These are phyloP conservation scores for Ogataea dorogensis DNA, from an alignment of 805 yeast species.

Conservation along the genomic window DNA sequence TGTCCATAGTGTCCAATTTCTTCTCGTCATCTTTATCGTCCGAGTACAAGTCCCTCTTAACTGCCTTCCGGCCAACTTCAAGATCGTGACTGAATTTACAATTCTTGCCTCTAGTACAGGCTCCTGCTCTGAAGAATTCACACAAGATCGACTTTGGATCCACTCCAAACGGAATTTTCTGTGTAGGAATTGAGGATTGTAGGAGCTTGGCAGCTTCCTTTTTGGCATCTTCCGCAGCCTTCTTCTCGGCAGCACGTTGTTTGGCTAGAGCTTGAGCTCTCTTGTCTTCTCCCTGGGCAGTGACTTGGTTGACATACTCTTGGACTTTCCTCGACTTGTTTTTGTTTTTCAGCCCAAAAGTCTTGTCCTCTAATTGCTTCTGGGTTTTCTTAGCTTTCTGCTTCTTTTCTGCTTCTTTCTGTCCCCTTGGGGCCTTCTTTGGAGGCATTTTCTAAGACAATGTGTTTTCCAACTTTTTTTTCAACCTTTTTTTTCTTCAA, in stretches of 20 bases:
- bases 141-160: slow-evolving; percentile 95
- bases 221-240: slow-evolving; percentile 87
- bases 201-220: slow-evolving; percentile 80
- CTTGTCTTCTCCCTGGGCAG: slow-evolving; percentile 53
- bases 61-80: slow-evolving; percentile 80
- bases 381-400: slow-evolving; percentile 58
- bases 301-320: slow-evolving; percentile 64
- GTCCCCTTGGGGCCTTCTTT: slow-evolving; percentile 50
- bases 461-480: slow-evolving; percentile 14
- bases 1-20: slow-evolving; percentile 81
- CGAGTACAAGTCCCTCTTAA: slow-evolving; percentile 87
- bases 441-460: slow-evolving; percentile 60
- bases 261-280: slow-evolving; percentile 51
- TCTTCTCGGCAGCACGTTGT: slow-evolving; percentile 81
- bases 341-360: slow-evolving; percentile 94
- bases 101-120: slow-evolving; percentile 76
- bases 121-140: slow-evolving; percentile 80
- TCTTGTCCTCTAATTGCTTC: slow-evolving; percentile 74
- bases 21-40: slow-evolving; percentile 64
- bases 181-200: slow-evolving; percentile 62
- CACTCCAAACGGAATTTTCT: slow-evolving; percentile 93
- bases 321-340: slow-evolving; percentile 93
- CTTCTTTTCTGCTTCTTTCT: slow-evolving; percentile 60
- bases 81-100: slow-evolving; percentile 95
- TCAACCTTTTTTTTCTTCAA: slow-evolving; percentile 1